Evolutionary conservation across 2,329 filamentous ascomycete species (phyloP), one percentile per base, ranked within the genome.

Genomic region (Colletotrichum viniferum): DNA sequence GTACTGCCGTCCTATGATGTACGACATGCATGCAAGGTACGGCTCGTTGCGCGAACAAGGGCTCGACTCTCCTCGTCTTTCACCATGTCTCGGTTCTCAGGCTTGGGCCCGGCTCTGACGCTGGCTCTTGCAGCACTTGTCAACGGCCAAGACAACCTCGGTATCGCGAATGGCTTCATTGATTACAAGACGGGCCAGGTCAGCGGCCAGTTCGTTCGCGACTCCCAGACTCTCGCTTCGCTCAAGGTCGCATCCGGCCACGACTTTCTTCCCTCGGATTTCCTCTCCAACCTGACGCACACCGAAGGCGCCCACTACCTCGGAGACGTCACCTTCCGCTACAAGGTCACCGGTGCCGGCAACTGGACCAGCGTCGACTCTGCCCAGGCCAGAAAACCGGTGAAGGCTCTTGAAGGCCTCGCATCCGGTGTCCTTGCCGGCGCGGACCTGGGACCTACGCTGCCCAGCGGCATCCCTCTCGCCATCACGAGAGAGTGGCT

Each of bases 251-350:
- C 81, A 1, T 79, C 81, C 4, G 74, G 81, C 0, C 92, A 91
- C 76, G 88, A 92, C 80, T 92, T 92, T 77, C 84, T 90, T 3
- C 90, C 90, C 0, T 88, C 83, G 9, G 90, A 91, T 78, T 81
- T 87, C 60, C 83, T 92, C 5, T 73, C 84, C 0, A 81, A 82
- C 18, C 85, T 90, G 9, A 85, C 88, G 13, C 64, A 63, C 4
- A 83, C 90, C 73, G 87, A 90, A 73, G 87, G 87, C 4, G 87
- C 91, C 75, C 91, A 92, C 76, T 90, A 92, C 79, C 88, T 88
- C 78, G 90, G 90, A 5, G 90, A 92, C 62, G 83, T 92, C 52
- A 91, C 89, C 0, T 85, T 89, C 60, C 87, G 89, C 14, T 92
- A 90, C 78, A 88, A 89, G n/a, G 77, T 81, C 4, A 80, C 80